Evolutionary conservation across 306 rosid species (phyloP).

Genomic region (Castanea crenata): DNA sequence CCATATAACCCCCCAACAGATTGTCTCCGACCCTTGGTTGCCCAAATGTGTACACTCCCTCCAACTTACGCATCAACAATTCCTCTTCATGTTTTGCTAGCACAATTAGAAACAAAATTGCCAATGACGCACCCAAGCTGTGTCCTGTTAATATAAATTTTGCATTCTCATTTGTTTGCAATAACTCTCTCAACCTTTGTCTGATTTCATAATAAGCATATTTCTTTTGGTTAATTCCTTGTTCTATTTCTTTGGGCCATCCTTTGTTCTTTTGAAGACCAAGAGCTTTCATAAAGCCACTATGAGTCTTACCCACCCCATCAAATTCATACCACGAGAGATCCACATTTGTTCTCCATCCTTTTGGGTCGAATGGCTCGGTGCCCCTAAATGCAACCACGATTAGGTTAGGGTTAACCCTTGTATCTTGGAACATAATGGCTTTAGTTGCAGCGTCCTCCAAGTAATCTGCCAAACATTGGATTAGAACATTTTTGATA

Average conservation of each 20-base stretch:
- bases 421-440: conserved; percentile 45
- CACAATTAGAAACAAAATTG: conserved; percentile 56
- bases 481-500: background rate
- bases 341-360: conserved; percentile 65
- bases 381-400: conserved; percentile 83
- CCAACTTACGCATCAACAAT: conserved; percentile 51
- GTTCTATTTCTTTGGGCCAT: conserved; percentile 61
- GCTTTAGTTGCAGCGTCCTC: conserved; percentile 48
- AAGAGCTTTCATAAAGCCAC: conserved; percentile 71
- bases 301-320: conserved; percentile 57
- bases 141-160: conserved; percentile 74
- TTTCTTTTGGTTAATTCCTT: background rate
- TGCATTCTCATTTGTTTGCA: conserved; percentile 42
- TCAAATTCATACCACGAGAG: conserved; percentile 63
- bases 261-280: conserved; percentile 42
- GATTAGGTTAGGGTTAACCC: conserved; percentile 42
- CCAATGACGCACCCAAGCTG: conserved; percentile 81
- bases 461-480: conserved; percentile 44
- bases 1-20: conserved; percentile 60
- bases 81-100: conserved; percentile 54
- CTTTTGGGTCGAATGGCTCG: conserved; percentile 48
- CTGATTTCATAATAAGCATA: conserved; percentile 65
- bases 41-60: conserved; percentile 73
- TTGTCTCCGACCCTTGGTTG: conserved; percentile 79
- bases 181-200: conserved; percentile 29